Evolutionary conservation across 768 basidiomycete species (phyloP), one percentile per base, ranked within the genome.

Genomic region (Lactifluus piperatus): DNA sequence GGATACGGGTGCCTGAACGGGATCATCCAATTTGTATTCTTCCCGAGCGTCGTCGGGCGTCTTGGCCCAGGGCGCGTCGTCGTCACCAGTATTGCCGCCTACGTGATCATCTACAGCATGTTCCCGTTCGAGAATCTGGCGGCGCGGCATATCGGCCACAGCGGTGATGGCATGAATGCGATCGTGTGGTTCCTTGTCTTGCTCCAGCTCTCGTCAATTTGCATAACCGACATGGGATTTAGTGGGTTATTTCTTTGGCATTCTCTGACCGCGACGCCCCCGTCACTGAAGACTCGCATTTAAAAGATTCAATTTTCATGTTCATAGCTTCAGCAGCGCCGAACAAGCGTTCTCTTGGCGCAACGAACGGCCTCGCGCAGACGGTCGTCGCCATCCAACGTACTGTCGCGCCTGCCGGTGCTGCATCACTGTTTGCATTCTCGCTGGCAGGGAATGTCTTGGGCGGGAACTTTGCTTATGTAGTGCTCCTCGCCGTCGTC

Each of bases 301-400:
- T n/a, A n/a, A n/a, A n/a, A n/a, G n/a, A n/a, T n/a, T n/a, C 24
- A 2, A 70, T 87, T n/a, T 86, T 86, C 68, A 85, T 88, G 56
- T 85, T 81, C 62, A 81, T 89, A 57, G 75, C 79, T 7, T 79
- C 80, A 2, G 76, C 86, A 5, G 74, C 87, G 0, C 86, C 87
- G 1, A 85, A 85, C 56, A 76, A 77, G 29, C 78, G 79, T 11
- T 80, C 83, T 8, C 76, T 88, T 7, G 86, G n/a, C n/a, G n/a
- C n/a, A n/a, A n/a, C n/a, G n/a, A n/a, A n/a, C n/a, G n/a, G n/a
- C n/a, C n/a, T n/a, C 9, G 67, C 69, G 34, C 68, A 77, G 77
- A 66, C 68, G 56, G 57, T 67, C 27, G 69, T 73, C 43, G 74
- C 74, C 27, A 66, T 74, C 58, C 71, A 71, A 68, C 74, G 76